phyloP scores from a whole-genome alignment of 1,284 basidiomycete species.

The Vanrija humicola region DNA sequence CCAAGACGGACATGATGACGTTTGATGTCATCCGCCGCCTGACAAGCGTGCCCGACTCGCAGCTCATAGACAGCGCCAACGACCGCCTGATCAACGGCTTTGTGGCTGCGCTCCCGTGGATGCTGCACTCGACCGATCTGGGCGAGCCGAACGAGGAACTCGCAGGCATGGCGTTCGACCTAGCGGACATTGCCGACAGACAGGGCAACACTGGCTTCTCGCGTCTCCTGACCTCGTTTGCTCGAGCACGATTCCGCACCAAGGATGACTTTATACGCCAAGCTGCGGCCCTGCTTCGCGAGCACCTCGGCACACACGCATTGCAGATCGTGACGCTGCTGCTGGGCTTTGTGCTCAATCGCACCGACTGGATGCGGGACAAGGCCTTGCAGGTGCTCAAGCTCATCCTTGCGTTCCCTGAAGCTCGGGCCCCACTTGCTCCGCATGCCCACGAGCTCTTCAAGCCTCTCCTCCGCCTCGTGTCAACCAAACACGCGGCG shows the following conservation, averaged over 20 bases:
- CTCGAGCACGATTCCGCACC: conserved; percentile 81
- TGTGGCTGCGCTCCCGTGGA: conserved; percentile 81
- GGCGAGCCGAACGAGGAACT: conserved; percentile 62
- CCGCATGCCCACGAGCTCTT: conserved; percentile 77
- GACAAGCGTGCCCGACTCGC: conserved; percentile 60
- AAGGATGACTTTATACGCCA: conserved; percentile 92
- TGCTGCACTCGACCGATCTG: conserved; percentile 70
- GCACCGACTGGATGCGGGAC: conserved; percentile 73
- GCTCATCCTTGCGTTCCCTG: conserved; percentile 78
- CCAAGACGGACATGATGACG: conserved; percentile 63
- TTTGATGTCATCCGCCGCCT: conserved; percentile 68
- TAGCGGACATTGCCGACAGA: conserved; percentile 66
- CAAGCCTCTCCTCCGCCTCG: conserved; percentile 80
- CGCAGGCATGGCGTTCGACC: conserved; percentile 68
- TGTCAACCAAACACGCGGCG: conserved; percentile 77
- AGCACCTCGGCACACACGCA: conserved; percentile 62
- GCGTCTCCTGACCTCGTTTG: conserved; percentile 83
- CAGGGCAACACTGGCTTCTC: conserved; percentile 69
- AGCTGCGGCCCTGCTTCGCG: conserved; percentile 75
- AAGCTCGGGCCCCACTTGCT: conserved; percentile 69
- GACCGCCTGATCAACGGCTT: conserved; percentile 79
- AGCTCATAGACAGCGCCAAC: conserved; percentile 67
- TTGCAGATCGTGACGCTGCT: conserved; percentile 76
- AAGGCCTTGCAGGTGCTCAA: conserved; percentile 84
- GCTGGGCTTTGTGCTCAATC: conserved; percentile 80